Base-by-base conservation (phyloP, 306 rosid genomes). In the Parietaria judaica region DNA sequence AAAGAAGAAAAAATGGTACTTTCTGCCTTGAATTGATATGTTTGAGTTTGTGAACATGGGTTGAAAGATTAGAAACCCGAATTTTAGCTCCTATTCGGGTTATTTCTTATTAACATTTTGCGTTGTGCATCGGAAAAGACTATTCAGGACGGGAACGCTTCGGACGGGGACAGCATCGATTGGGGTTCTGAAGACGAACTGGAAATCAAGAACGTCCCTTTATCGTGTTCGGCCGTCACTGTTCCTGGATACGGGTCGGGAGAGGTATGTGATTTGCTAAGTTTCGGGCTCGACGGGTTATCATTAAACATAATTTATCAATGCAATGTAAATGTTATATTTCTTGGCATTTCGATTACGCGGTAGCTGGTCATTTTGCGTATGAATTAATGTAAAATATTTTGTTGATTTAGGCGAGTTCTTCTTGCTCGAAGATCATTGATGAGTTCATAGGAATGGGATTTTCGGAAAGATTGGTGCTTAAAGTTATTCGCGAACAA, bases 131-230 rank as follows among this genome's bases (percentile, higher is more conserved):
- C 7, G 35, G n/a, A 34, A 8, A 55, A 31, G 63, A 54, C 52
- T 55, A 36, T 66, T 83, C 84, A 91, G 98, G 83, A 62, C 58
- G 90, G 73, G 39, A 81, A 71, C 64, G 57, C 76, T 70, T 87
- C 86, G 76, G 96, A 78, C 53, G 59, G 72, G 72, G 90, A 79
- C 43, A 69, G 78, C 36, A 56, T 74, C 65, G 96, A 91, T 70
- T 91, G 96, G 98, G 86, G 82, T 71, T 76, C 87, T 8, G 98
- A 91, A 8, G 98, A 91, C 41, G 98, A 91, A 72, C 77, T 69
- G 36, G 97, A 91, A 74, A 85, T 85, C 77, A 86, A 79, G 35
- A 75, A 80, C 67, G 74, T 80, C 57, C 52, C 76, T 36, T 68
- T 83, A 11, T 69, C 94, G 6, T 72, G 75, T 63, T 73, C 80